These are phyloP conservation scores for Tylopilus subfusipes DNA, from an alignment of 768 basidiomycete species.

Conservation along the genomic window DNA sequence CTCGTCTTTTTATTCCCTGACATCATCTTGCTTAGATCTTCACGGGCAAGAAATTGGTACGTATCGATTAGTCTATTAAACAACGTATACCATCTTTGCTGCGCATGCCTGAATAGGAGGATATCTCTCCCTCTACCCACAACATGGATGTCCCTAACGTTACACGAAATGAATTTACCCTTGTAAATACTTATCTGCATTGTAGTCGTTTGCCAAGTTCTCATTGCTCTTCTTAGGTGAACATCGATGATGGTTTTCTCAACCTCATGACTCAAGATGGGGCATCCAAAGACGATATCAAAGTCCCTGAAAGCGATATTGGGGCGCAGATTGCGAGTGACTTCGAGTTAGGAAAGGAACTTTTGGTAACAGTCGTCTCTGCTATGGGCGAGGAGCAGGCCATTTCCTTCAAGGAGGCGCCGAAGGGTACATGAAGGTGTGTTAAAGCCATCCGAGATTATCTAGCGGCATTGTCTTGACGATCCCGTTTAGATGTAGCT, in stretches of 20 bases:
- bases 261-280: slow-evolving; percentile 90
- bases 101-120: slow-evolving; percentile 55
- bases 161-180: slow-evolving; percentile 81
- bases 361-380: slow-evolving; percentile 78
- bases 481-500: neutral
- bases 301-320: slow-evolving; percentile 80
- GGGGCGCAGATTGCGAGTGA: slow-evolving; percentile 64
- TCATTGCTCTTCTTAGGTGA: slow-evolving; percentile 45
- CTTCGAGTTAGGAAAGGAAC: slow-evolving; percentile 86
- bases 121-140: slow-evolving; percentile 95
- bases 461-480: neutral
- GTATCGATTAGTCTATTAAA: slow-evolving; percentile 19
- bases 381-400: slow-evolving; percentile 95
- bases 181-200: slow-evolving; percentile 47
- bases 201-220: neutral
- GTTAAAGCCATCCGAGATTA: neutral
- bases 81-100: neutral
- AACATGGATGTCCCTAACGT: slow-evolving; percentile 99
- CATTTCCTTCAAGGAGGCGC: slow-evolving; percentile 87
- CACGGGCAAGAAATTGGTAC: slow-evolving; percentile 93
- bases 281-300: slow-evolving; percentile 86
- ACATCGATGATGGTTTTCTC: slow-evolving; percentile 93
- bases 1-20: slow-evolving; percentile 2
- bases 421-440: slow-evolving; percentile 46
- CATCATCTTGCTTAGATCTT: slow-evolving; percentile 67